A percentile compares a stretch with the other conserved stretches of the same genome.
These are phyloP conservation scores for Penicillium psychrosexuale DNA, from an alignment of 2,329 filamentous ascomycete species.

Conservation along the genomic window DNA sequence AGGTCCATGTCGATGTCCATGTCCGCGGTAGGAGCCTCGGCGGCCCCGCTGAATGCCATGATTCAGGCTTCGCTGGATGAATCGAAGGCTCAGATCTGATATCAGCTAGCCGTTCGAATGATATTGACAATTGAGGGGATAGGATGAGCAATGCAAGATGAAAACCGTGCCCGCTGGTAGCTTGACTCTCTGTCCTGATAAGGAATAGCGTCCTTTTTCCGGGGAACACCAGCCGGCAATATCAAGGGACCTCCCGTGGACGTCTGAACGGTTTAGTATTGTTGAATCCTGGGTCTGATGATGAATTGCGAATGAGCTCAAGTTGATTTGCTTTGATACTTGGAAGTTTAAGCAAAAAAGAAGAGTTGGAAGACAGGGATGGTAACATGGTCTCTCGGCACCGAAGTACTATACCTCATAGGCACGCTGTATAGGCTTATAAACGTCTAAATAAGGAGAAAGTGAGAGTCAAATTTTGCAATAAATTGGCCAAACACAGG, in stretches of 20 bases:
- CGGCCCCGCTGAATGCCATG: constrained; percentile 8
- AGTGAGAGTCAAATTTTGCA: neutral
- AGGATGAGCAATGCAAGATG: neutral
- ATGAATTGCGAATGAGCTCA: neutral
- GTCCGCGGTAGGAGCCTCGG: constrained; percentile 25
- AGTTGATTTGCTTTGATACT: neutral
- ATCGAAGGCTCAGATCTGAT: neutral
- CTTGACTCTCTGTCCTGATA: constrained; percentile 4
- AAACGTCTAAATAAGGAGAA: neutral
- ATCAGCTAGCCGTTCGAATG: neutral
- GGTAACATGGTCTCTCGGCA: neutral
- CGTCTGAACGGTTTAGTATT: neutral
- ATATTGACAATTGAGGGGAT: neutral
- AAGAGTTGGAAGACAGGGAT: neutral
- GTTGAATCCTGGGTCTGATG: neutral
- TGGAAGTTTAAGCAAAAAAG: neutral
- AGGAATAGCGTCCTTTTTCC: constrained; percentile 7
- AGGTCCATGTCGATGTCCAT: constrained; percentile 77
- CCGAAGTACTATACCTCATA: neutral
- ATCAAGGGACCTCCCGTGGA: neutral
- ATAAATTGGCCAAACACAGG: neutral
- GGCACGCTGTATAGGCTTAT: neutral
- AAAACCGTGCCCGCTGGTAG: constrained; percentile 8
- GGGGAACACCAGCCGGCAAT: constrained; percentile 1
- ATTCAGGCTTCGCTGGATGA: constrained; percentile 3